Base-by-base conservation (phyloP, 2,329 filamentous ascomycete species). In the Fusarium anthophilum region DNA sequence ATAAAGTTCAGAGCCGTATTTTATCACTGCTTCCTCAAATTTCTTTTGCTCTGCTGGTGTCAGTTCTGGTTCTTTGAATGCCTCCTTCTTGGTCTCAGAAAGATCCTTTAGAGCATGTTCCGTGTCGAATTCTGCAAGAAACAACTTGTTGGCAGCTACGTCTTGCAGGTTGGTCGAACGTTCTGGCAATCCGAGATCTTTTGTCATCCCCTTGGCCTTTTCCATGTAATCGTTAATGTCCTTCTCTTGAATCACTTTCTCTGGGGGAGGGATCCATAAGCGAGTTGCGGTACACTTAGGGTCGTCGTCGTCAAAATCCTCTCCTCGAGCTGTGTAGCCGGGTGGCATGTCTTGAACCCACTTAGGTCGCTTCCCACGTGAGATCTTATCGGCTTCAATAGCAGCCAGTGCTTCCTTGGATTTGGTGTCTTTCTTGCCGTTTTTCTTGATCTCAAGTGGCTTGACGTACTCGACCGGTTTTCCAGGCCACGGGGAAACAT, bases 331-430 rank as follows among this genome's bases (percentile, higher is more conserved):
- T 24, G 97, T 88, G 80, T 97, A 99, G 12, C 96, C 96, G 8
- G 90, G 84, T 2, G 96, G 96, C 80, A 96, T 94, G 77, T 98
- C 96, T 85, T 97, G 92, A 38, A 98, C 89, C 94, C 95, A 98
- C 82, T 95, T 96, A 2, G 96, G 96, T 26, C 95, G 91, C 73
- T 92, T 94, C 63, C 95, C 94, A 69, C 91, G 91, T 74, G 92
- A 91, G 45, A 91, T 87, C 76, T 93, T 95, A 74, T 98, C 94
- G 13, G 92, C 92, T 82, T 98, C 96, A 12, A 95, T 86, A 6
- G 92, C 92, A 41, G 94, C 93, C 61, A 93, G 85, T 2, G 92
- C 91, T 76, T 98, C 95, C 81, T 96, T 97, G 32, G 92, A 91
- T 77, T 95, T 96, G 43, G 88, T 86, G 67, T 94, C 92, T 79